phyloP scores from a whole-genome alignment of 129 eudicot species.

The Pittosporum tobira region DNA sequence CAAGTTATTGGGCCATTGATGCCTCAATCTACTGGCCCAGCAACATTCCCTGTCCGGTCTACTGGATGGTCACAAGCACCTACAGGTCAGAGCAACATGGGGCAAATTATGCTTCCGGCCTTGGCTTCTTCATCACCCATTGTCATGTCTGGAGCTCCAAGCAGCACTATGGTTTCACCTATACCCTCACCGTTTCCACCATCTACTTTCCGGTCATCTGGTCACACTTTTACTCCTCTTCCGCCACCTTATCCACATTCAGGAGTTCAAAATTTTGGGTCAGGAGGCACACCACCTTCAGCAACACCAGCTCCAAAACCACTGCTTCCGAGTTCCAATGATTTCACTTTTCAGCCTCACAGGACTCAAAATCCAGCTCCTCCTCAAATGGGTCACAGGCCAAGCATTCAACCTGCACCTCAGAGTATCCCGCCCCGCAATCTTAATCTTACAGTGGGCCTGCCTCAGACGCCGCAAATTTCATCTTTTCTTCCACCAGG shows the following conservation, averaged over 20 bases:
- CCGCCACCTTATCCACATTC: constrained; percentile 20
- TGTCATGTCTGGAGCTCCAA: constrained; percentile 18
- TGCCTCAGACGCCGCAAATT: constrained; percentile 33
- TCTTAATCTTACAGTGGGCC: constrained; percentile 19
- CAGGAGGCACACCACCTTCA: constrained; percentile 17
- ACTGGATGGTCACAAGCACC: constrained; percentile 43
- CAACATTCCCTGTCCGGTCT: constrained; percentile 19
- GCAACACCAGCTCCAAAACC: constrained; percentile 40
- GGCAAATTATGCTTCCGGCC: constrained; percentile 24
- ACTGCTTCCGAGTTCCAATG: constrained; percentile 45
- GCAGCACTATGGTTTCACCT: constrained; percentile 11
- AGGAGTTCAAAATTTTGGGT: constrained; percentile 17
- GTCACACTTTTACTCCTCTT: constrained; percentile 1
- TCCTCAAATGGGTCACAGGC: constrained; percentile 29
- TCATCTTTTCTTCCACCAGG: constrained; percentile 39
- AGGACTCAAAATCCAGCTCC: constrained; percentile 36
- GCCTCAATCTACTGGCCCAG: constrained; percentile 25
- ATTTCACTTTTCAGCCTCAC: constrained; percentile 85
- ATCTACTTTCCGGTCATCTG: constrained; percentile 11
- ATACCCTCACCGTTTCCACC: constrained; percentile 14
- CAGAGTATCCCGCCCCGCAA: constrained; percentile 32
- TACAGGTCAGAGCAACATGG: constrained; percentile 20
- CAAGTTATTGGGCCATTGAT: constrained; percentile 23
- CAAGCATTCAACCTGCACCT: constrained; percentile 20
- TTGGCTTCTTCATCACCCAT: constrained; percentile 21